phyloP scores from a whole-genome alignment of 768 basidiomycete genomes.

The Hericium erinaceus region DNA sequence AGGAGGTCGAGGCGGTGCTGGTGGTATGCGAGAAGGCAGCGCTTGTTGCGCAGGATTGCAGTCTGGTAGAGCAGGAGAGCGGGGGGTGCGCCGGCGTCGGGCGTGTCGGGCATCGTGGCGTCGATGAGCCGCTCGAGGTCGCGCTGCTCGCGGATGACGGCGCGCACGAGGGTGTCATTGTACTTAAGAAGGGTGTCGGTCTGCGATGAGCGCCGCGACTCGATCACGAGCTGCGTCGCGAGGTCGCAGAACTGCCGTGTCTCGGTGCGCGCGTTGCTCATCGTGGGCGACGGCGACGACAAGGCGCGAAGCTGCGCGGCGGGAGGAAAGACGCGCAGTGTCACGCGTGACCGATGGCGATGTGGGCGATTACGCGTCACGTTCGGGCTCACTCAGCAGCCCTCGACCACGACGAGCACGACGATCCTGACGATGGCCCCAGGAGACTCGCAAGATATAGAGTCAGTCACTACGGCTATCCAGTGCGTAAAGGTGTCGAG shows the following conservation, averaged over 20 bases:
- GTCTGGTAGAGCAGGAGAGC: constrained; percentile 82
- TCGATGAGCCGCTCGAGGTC: constrained; percentile 58
- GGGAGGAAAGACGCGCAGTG: neutral
- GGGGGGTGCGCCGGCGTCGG: constrained; percentile 28
- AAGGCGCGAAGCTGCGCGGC: too few relatives aligned
- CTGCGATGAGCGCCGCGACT: constrained; percentile 77
- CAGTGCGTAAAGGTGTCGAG: constrained; percentile 21
- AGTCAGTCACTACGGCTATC: constrained; percentile 32
- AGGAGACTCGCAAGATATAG: constrained; percentile 37
- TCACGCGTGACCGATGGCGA: neutral
- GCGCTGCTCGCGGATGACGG: constrained; percentile 85
- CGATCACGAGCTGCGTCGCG: constrained; percentile 78
- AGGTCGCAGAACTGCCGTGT: constrained; percentile 74
- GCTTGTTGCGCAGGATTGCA: constrained; percentile 85
- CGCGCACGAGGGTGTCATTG: constrained; percentile 80
- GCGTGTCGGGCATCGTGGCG: constrained; percentile 24
- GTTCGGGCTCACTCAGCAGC: neutral
- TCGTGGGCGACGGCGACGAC: constrained; percentile 7
- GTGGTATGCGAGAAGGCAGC: constrained; percentile 93
- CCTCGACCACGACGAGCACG: neutral
- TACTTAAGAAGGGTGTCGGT: constrained; percentile 85
- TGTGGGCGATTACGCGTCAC: neutral
- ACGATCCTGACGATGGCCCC: constrained; percentile 8
- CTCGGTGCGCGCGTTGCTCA: constrained; percentile 26
- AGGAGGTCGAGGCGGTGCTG: constrained; percentile 76